These are phyloP conservation scores for Paraconiothyrium brasiliense DNA, from an alignment of 2,329 filamentous ascomycete genomes.

Conservation along the genomic window DNA sequence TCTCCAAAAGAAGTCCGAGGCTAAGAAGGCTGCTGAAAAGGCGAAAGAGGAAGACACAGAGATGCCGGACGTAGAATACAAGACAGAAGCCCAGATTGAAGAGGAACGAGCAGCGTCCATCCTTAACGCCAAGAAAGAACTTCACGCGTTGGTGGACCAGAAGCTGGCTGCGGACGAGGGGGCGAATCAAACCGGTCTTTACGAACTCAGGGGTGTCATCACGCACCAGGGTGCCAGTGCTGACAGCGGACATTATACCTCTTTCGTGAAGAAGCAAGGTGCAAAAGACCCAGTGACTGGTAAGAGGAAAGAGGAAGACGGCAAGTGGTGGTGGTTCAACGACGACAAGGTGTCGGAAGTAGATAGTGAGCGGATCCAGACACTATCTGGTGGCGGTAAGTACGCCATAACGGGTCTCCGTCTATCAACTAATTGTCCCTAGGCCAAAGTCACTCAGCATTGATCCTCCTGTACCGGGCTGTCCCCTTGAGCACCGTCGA, in stretches of 20 bases:
- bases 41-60: conserved; percentile 68
- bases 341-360: conserved; percentile 97
- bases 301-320: conserved; percentile 82
- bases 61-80: conserved; percentile 79
- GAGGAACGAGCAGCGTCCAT: conserved; percentile 82
- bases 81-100: conserved; percentile 93
- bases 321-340: conserved; percentile 99
- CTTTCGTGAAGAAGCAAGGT: conserved; percentile 93
- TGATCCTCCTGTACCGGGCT: conserved; percentile 81
- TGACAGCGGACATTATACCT: conserved; percentile 97
- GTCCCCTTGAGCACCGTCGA: conserved; percentile 72
- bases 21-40: conserved; percentile 57
- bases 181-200: conserved; percentile 92
- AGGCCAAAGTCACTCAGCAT: conserved; percentile 80
- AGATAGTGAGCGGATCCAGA: conserved; percentile 87
- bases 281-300: conserved; percentile 77
- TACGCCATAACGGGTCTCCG: conserved; percentile 19
- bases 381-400: conserved; percentile 84
- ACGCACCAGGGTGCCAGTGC: conserved; percentile 97
- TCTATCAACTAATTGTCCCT: conserved; percentile 27
- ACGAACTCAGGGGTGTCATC: conserved; percentile 92
- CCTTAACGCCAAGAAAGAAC: conserved; percentile 84
- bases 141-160: conserved; percentile 79
- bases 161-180: conserved; percentile 79
- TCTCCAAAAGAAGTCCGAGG: conserved; percentile 61